Evolutionary conservation across 768 basidiomycete species (phyloP).

Genomic region (Candolleomyces aberdarensis): DNA sequence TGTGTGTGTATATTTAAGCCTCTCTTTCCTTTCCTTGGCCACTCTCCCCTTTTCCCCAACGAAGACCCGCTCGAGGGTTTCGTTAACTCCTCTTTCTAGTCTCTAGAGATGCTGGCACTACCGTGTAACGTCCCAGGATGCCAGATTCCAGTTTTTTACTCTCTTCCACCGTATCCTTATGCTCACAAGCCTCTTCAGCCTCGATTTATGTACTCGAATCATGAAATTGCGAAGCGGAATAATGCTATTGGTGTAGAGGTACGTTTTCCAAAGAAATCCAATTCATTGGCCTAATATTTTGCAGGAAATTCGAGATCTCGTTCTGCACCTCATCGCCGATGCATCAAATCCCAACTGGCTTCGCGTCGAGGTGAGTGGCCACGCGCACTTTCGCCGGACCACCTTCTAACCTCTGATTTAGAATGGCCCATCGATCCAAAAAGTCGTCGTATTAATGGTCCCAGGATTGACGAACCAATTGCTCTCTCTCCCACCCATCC

Average conservation of each 20-base stretch:
- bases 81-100: too few species aligned
- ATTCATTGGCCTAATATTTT: too few species aligned
- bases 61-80: too few species aligned
- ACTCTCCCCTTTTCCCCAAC: not conserved
- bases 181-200: conserved; percentile 50
- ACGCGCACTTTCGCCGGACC: conserved; percentile 13
- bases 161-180: not conserved
- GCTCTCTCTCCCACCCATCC: conserved; percentile 68
- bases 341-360: too few species aligned
- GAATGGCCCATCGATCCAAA: conserved; percentile 48
- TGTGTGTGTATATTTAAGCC: conserved; percentile 43
- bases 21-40: conserved; percentile 5
- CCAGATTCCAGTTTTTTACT: conserved; percentile 9
- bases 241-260: conserved; percentile 49
- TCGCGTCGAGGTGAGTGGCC: too few species aligned
- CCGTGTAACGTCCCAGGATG: conserved; percentile 18
- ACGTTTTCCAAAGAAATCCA: too few species aligned
- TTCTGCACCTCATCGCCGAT: too few species aligned
- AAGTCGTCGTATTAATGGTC: conserved; percentile 75
- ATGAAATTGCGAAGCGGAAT: conserved; percentile 69
- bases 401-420: too few species aligned
- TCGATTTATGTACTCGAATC: conserved; percentile 77
- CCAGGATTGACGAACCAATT: conserved; percentile 81
- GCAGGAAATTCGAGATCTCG: too few species aligned
- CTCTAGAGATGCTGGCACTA: too few species aligned